phyloP scores from a whole-genome alignment of 257 asterid species.

The Leptodermis oblonga region DNA sequence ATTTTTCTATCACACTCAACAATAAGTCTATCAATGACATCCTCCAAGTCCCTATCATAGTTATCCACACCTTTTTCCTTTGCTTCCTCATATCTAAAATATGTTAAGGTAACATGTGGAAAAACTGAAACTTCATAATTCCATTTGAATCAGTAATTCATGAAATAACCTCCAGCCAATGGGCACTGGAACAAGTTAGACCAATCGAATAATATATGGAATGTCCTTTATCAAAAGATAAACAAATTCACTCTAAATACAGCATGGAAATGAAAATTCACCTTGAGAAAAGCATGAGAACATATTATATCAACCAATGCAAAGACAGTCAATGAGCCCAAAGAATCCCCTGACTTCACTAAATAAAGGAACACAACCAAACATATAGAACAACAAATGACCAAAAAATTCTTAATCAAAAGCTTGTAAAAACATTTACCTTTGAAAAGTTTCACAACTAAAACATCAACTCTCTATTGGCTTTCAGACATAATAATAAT shows the following conservation, averaged over 20 bases:
- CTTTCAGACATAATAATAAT: neutral
- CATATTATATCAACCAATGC: neutral
- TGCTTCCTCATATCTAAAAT: slow-evolving; percentile 67
- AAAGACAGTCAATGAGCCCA: neutral
- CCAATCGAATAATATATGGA: neutral
- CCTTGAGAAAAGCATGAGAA: neutral
- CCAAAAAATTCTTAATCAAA: neutral
- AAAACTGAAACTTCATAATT: slow-evolving; percentile 9
- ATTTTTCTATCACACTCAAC: slow-evolving; percentile 95
- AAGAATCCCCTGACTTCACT: neutral
- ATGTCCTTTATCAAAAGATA: neutral
- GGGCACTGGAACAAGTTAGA: neutral
- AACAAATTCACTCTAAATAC: neutral
- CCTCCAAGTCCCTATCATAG: slow-evolving; percentile 93
- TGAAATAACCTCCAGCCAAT: neutral
- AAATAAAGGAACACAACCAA: too few relatives aligned
- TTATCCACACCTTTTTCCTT: slow-evolving; percentile 78
- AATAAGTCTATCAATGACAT: slow-evolving; percentile 86
- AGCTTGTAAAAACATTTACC: neutral
- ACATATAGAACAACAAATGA: neutral
- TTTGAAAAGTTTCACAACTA: neutral
- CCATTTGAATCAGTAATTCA: neutral
- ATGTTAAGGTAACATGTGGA: slow-evolving; percentile 42
- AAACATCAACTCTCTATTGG: neutral
- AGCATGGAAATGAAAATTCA: neutral